Conservation (phyloP, 768 basidiomycete genomes). For the Suillus tomentosus region DNA sequence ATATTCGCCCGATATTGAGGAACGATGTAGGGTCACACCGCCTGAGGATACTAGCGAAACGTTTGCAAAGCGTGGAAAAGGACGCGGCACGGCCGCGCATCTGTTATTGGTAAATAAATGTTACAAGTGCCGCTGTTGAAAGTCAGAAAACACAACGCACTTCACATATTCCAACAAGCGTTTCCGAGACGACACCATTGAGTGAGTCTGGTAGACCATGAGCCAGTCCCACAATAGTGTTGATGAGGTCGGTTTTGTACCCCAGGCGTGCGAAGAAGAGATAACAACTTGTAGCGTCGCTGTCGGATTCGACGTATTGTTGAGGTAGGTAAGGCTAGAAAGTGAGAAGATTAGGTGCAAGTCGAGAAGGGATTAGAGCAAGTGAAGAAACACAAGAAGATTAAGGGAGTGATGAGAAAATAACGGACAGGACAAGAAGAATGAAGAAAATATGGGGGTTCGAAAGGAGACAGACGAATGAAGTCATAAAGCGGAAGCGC, state of each 20-base stretch:
- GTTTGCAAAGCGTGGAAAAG: slow-evolving; percentile 82
- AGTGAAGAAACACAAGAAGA: background rate
- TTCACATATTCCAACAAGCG: slow-evolving; percentile 93
- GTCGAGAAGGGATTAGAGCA: background rate
- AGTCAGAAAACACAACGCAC: slow-evolving; percentile 38
- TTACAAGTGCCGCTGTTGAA: background rate
- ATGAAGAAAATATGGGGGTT: background rate
- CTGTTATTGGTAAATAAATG: slow-evolving; percentile 37
- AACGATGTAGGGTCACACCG: slow-evolving; percentile 84
- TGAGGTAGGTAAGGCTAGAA: slow-evolving; percentile 86
- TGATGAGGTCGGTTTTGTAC: slow-evolving; percentile 86
- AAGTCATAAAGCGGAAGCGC: background rate
- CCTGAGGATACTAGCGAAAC: slow-evolving; percentile 83
- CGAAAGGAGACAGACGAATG: background rate
- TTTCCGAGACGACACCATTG: slow-evolving; percentile 78
- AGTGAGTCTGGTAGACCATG: slow-evolving; percentile 87
- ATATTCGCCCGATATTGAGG: slow-evolving; percentile 81
- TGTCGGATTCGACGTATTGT: slow-evolving; percentile 86
- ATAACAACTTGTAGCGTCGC: slow-evolving; percentile 85
- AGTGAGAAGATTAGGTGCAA: background rate
- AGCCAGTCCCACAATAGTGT: slow-evolving; percentile 75
- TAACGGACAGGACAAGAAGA: background rate
- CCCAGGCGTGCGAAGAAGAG: slow-evolving; percentile 92
- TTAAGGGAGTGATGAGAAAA: background rate
- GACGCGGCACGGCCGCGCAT: slow-evolving; percentile 83